Base-by-base conservation (phyloP, 2,329 filamentous ascomycete genomes). In the Penicillium sp. region DNA sequence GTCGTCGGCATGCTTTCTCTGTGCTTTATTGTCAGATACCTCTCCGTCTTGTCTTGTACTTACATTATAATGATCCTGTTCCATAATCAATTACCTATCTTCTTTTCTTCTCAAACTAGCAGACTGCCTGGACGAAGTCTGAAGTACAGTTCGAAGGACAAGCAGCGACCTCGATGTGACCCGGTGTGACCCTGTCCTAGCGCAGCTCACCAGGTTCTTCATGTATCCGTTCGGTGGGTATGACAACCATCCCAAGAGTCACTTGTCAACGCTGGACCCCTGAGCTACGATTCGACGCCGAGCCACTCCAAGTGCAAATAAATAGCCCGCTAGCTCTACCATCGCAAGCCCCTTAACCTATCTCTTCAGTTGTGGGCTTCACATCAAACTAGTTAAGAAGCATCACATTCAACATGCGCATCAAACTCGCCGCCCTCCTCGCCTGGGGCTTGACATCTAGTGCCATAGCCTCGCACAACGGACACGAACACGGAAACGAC, bases 11-110 rank as follows among this genome's bases (percentile, higher is more conserved):
- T 58, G 42, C 56, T 52, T 47, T 47, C 48, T 52, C 48, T 52
- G 49, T 49, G 24, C 40, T 51, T 37, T 41, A 45, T 49, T 61
- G 59, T 59, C 63, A 66, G 64, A 67, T 68, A 67, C 64, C 66
- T 68, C 62, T 61, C 56, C 58, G 15, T 18, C 15, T 3, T 4
- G 49, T 54, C 49, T 57, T 67, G 61, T 68, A 66, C 47, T 55
- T 63, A 64, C 45, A 55, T 48, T 56, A 55, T 60, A 57, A 55
- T 60, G 57, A 56, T 48, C 44, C 54, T 59, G 50, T 54, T 49
- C 56, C 35, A 62, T 59, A 60, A 58, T 59, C 44, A 15, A 52
- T 49, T 40, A 24, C 18, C 42, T 42, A 41, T 44, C 4, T 35
- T 37, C 10, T 5, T 7, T 25, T 33, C 43, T 29, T 33, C 18